Percentiles rank a stretch among this genome's conserved stretches.
Evolutionary conservation across 106 monocot species (phyloP).

Genomic region (Posidonia australis): DNA sequence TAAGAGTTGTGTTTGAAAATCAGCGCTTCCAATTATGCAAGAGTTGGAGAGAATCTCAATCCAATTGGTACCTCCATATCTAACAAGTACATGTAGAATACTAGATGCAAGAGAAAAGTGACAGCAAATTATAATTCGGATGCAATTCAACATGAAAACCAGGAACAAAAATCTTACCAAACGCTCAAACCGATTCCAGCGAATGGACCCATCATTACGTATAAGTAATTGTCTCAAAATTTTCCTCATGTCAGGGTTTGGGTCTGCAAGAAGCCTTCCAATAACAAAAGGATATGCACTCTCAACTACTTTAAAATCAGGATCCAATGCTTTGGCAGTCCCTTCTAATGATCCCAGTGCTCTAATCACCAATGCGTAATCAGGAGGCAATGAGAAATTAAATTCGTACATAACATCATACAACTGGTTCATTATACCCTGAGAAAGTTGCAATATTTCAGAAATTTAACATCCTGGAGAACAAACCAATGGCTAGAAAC

Average conservation of each 20-base stretch:
- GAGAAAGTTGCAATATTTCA: constrained; percentile 3
- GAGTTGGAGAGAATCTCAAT: too few relatives aligned
- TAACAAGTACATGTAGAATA: too few relatives aligned
- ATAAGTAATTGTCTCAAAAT: constrained; percentile 84
- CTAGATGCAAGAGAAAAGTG: not conserved
- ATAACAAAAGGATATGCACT: constrained; percentile 96
- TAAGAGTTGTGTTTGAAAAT: too few relatives aligned
- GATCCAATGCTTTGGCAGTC: constrained; percentile 95
- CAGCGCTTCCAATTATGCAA: too few relatives aligned
- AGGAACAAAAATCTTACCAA: constrained; percentile 40
- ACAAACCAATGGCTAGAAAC: not conserved
- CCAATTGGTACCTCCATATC: too few relatives aligned
- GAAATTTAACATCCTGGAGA: not conserved
- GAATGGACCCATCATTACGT: constrained; percentile 69
- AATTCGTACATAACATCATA: constrained; percentile 98
- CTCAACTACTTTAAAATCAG: constrained; percentile 88
- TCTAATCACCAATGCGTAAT: constrained; percentile 90
- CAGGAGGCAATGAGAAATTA: constrained; percentile 86
- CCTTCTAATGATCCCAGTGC: constrained; percentile 94
- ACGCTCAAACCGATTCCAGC: constrained; percentile 92
- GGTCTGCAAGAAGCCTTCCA: constrained; percentile 79
- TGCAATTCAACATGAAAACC: not conserved
- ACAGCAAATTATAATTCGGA: not conserved
- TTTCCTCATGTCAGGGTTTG: constrained; percentile 84
- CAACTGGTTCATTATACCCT: constrained; percentile 81